Base-by-base conservation (phyloP, 495 filamentous ascomycete species). In the Talaromyces adpressus region DNA sequence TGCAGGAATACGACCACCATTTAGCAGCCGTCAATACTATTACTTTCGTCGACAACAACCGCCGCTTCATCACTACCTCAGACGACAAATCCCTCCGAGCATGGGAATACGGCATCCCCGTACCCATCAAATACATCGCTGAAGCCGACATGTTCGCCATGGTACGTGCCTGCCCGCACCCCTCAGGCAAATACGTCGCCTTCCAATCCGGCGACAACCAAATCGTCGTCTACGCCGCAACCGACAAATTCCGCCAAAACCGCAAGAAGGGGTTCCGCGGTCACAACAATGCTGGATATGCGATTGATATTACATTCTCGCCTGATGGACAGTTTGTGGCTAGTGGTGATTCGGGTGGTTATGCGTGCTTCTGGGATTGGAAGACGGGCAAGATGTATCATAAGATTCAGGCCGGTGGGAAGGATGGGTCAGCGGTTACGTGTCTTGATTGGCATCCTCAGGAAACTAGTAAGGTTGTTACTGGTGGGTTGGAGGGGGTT, bases 1-100 rank as follows among this genome's bases (percentile, higher is more conserved):
- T 96, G 45, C 94, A 99, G 70, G 94, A 98, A 81, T 99, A 99
- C 77, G 93, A 98, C 73, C 93, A 98, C 77, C 94, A 99, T 70
- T 79, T 99, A 59, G 93, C 90, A 45, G 90, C 93, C n/a, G 86
- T 99, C 80, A 98, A 98, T 78, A 98, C 93, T 8, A 90, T 98
- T 69, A 96, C 92, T 41, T 98, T 97, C 73, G 91, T 95, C 67
- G 94, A 97, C 73, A 87, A 95, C 61, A 91, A 91, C 75, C 87
- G 94, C 45, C 89, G 95, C 57, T 98, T 99, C 84, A 94, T 98
- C 83, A 92, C 94, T 29, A 98, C 95, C 11, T 93, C 89, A 4
- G 95, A 99, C 76, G 94, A 99, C 78, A 95, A 97, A 73, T 93
- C 89, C 27, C 80, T 99, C 27, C 86, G 94, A 62, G 93, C 93